Percentiles rank a stretch among this genome's conserved stretches.
phyloP scores from a whole-genome alignment of 1,284 basidiomycete genomes.

The Lignosus rhinocerotis region DNA sequence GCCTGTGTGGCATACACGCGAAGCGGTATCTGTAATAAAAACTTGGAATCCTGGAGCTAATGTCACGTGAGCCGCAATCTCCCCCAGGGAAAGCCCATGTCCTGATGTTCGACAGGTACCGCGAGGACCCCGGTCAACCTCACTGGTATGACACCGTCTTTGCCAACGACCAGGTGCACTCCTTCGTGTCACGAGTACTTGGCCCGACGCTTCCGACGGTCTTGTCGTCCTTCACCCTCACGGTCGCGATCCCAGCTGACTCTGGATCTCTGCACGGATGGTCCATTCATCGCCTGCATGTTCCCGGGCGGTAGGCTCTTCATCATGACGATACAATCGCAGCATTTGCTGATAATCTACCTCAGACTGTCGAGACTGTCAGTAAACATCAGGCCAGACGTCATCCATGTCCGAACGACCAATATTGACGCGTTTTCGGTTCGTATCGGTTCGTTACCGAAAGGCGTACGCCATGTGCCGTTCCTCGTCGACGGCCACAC shows the following conservation, averaged over 20 bases:
- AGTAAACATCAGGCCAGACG: constrained; percentile 24
- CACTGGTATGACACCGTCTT: constrained; percentile 76
- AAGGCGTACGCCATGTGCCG: not conserved
- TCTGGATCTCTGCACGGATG: constrained; percentile 69
- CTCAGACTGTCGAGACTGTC: constrained; percentile 37
- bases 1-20: constrained; percentile 77
- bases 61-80: constrained; percentile 46
- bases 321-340: not conserved
- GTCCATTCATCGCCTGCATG: constrained; percentile 50
- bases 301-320: constrained; percentile 59
- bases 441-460: constrained; percentile 2
- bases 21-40: constrained; percentile 56
- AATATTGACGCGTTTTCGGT: constrained; percentile 47
- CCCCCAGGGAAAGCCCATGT: not conserved
- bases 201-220: not conserved
- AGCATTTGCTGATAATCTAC: not conserved
- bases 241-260: constrained; percentile 63
- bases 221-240: constrained; percentile 56
- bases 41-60: constrained; percentile 55
- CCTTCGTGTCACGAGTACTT: constrained; percentile 44
- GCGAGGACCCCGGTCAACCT: constrained; percentile 60
- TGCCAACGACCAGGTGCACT: constrained; percentile 51
- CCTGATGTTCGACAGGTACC: constrained; percentile 42
- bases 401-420: constrained; percentile 36
- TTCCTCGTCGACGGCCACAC: constrained; percentile 17